phyloP scores from a whole-genome alignment of 1,139 yeast species.

The Hyphopichia burtonii region DNA sequence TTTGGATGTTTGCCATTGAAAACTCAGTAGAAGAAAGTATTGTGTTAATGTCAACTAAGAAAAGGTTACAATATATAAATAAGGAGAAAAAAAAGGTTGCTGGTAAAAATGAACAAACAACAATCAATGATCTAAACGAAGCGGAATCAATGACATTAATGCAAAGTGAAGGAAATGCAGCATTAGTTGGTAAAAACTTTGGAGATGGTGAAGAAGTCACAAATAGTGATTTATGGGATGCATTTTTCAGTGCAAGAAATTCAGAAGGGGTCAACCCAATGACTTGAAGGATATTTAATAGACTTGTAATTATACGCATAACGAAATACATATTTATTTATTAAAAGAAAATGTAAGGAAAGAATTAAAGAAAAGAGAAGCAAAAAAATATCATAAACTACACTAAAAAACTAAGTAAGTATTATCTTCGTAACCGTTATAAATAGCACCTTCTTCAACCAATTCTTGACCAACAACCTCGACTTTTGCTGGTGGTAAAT shows the following conservation, averaged over 20 bases:
- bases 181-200: slow-evolving; percentile 37
- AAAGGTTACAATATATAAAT: slow-evolving; percentile 40
- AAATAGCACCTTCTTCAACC: slow-evolving; percentile 64
- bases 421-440: slow-evolving; percentile 65
- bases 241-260: slow-evolving; percentile 45
- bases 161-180: slow-evolving; percentile 40
- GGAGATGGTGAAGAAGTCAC: slow-evolving; percentile 58
- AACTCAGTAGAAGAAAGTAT: slow-evolving; percentile 91
- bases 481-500: slow-evolving; percentile 49
- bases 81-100: slow-evolving; percentile 2
- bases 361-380: too few species aligned
- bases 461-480: slow-evolving; percentile 49
- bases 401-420: slow-evolving; percentile 17
- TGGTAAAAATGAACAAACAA: background rate
- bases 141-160: slow-evolving; percentile 40
- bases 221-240: slow-evolving; percentile 58
- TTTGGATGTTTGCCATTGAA: slow-evolving; percentile 86
- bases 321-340: background rate
- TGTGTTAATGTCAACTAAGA: slow-evolving; percentile 54
- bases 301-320: background rate
- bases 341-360: background rate
- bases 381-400: background rate
- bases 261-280: slow-evolving; percentile 2
- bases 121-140: slow-evolving; percentile 19
- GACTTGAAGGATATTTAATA: background rate